Conservation (phyloP, 495 filamentous ascomycete species). For the Xylaria acuta region DNA sequence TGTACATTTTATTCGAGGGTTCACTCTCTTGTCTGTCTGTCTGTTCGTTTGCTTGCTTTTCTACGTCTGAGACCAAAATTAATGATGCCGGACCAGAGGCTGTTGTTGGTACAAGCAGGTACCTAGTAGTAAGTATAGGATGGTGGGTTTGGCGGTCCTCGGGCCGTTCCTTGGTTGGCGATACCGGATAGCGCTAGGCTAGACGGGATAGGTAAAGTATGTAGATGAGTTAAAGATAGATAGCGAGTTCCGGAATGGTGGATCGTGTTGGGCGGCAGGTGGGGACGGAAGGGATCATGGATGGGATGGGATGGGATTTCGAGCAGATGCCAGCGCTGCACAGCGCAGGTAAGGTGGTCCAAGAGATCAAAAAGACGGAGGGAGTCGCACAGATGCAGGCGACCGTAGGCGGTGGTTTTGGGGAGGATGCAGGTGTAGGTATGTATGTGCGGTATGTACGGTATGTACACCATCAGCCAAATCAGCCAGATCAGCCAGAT, state of each 20-base stretch:
- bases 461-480: neutral
- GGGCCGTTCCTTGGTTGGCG: conserved; percentile 22
- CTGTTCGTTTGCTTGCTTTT: neutral
- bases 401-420: neutral
- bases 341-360: neutral
- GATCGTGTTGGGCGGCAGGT: conserved; percentile 6
- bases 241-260: conserved; percentile 12
- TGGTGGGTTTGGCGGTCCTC: conserved; percentile 1
- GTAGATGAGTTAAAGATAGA: conserved; percentile 11
- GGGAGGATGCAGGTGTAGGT: neutral
- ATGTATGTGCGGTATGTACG: neutral
- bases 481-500: neutral
- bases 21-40: neutral
- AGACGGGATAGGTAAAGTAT: conserved; percentile 6
- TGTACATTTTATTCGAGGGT: neutral
- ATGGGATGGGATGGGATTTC: conserved; percentile 7
- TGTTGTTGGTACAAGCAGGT: neutral
- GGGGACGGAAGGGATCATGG: neutral
- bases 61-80: too few species aligned
- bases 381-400: neutral
- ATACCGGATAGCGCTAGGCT: conserved; percentile 12
- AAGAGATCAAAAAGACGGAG: neutral
- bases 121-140: neutral
- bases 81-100: neutral
- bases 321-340: conserved; percentile 9